Percentiles rank a stretch among this genome's conserved stretches.
Evolutionary conservation across 208 protist species (phyloP).

Genomic region (Wallacemonas sp.): DNA sequence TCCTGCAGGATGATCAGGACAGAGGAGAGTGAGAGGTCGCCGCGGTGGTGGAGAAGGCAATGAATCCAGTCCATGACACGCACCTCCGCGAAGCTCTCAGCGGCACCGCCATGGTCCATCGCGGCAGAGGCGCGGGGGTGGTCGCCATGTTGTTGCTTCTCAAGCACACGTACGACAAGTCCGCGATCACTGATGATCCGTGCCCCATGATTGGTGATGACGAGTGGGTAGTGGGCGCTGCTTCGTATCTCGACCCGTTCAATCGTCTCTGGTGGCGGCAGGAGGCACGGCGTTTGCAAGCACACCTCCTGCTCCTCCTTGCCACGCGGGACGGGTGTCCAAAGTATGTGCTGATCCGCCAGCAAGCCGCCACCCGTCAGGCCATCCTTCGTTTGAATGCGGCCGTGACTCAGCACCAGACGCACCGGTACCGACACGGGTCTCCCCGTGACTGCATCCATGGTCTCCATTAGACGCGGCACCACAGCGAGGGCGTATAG

Average conservation of each 20-base stretch:
- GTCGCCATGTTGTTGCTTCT: constrained; percentile 24
- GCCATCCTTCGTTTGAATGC: constrained; percentile 13
- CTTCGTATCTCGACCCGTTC: constrained; percentile 72
- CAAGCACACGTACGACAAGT: constrained; percentile 40
- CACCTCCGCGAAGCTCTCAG: constrained; percentile 25
- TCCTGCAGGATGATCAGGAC: constrained; percentile 62
- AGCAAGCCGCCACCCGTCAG: not conserved
- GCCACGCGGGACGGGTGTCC: constrained; percentile 17
- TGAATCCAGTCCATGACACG: constrained; percentile 63
- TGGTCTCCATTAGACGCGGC: constrained; percentile 87
- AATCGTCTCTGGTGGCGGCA: constrained; percentile 64
- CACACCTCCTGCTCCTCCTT: constrained; percentile 50
- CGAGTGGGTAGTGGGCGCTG: constrained; percentile 61
- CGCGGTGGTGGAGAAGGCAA: constrained; percentile 44
- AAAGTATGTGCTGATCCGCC: not conserved
- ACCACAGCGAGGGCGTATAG: constrained; percentile 95
- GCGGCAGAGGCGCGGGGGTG: not conserved
- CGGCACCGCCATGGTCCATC: not conserved
- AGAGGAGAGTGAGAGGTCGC: constrained; percentile 22
- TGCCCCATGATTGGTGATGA: constrained; percentile 27
- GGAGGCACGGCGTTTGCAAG: constrained; percentile 71
- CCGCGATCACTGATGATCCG: constrained; percentile 37
- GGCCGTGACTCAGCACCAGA: constrained; percentile 44
- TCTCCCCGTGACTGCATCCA: constrained; percentile 87
- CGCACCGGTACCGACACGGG: constrained; percentile 71